Percentiles rank a stretch among this genome's conserved stretches.
These are phyloP conservation scores for Babjeviella inositovora DNA, from an alignment of 805 yeast species.

Conservation along the genomic window DNA sequence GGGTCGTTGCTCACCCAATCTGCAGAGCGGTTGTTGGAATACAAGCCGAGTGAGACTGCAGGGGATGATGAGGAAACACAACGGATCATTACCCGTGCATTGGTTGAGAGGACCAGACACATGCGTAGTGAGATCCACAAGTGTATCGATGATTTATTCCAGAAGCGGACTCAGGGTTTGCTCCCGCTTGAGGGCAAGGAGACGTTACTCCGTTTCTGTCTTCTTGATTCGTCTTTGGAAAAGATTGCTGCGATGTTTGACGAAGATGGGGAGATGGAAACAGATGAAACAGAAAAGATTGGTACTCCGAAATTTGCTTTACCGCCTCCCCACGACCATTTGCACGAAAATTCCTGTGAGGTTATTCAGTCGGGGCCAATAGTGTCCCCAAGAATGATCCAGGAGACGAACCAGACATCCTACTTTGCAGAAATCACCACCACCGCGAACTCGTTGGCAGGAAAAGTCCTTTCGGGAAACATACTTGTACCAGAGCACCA, in stretches of 20 bases:
- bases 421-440: slow-evolving; percentile 9
- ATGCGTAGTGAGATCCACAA: slow-evolving; percentile 33
- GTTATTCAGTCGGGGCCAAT: slow-evolving; percentile 36
- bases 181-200: slow-evolving; percentile 40
- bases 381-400: slow-evolving; percentile 21
- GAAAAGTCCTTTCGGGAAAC: too few species aligned
- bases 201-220: slow-evolving; percentile 31
- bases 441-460: too few species aligned
- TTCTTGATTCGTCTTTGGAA: slow-evolving; percentile 36
- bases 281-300: slow-evolving; percentile 1
- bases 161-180: slow-evolving; percentile 23
- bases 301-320: neutral
- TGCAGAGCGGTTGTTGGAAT: slow-evolving; percentile 46
- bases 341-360: slow-evolving; percentile 33
- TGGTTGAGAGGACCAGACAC: slow-evolving; percentile 31
- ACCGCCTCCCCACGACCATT: slow-evolving; percentile 9
- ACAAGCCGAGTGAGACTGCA: slow-evolving; percentile 10
- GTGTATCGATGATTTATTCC: slow-evolving; percentile 31
- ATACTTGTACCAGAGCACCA: slow-evolving; percentile 2
- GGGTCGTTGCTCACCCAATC: slow-evolving; percentile 62
- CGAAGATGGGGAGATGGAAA: slow-evolving; percentile 8
- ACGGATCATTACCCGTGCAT: slow-evolving; percentile 27
- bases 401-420: slow-evolving; percentile 6
- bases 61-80: slow-evolving; percentile 21
- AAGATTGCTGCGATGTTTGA: slow-evolving; percentile 33